phyloP scores from a whole-genome alignment of 495 filamentous ascomycete species.

The Aspergillus conjunctus region DNA sequence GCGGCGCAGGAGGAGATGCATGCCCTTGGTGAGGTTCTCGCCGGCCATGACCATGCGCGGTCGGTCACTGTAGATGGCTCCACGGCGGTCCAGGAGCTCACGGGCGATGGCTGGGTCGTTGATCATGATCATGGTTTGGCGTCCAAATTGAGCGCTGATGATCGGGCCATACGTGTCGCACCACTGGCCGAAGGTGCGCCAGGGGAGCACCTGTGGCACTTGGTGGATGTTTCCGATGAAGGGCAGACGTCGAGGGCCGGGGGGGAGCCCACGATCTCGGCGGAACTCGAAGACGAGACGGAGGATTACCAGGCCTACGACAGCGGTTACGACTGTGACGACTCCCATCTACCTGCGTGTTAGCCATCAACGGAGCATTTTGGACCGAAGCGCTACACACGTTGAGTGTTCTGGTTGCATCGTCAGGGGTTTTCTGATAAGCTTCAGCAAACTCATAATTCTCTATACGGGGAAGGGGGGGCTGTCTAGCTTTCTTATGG shows the following conservation, averaged over 20 bases:
- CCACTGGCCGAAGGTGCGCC: constrained; percentile 29
- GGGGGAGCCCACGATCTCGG: constrained; percentile 19
- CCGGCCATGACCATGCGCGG: constrained; percentile 29
- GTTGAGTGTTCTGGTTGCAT: too few relatives aligned
- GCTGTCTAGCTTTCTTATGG: too few relatives aligned
- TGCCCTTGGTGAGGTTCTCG: constrained; percentile 23
- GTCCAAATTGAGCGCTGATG: constrained; percentile 22
- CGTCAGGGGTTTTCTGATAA: too few relatives aligned
- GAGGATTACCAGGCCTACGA: neutral
- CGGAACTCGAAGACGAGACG: neutral
- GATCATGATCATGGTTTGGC: constrained; percentile 22
- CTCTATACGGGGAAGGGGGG: too few relatives aligned
- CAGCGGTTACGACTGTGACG: neutral
- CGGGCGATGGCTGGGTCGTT: constrained; percentile 13
- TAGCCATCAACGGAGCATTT: too few relatives aligned
- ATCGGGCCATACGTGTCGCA: constrained; percentile 33
- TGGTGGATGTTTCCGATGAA: constrained; percentile 36
- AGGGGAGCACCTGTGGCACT: constrained; percentile 16
- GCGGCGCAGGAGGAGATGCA: constrained; percentile 46
- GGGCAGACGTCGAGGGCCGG: constrained; percentile 34
- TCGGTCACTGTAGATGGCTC: constrained; percentile 26
- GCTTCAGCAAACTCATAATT: too few relatives aligned
- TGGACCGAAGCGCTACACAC: too few relatives aligned
- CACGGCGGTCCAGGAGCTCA: constrained; percentile 32
- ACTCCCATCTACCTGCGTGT: neutral